A percentile compares a stretch with the other conserved stretches of the same genome.
These are phyloP conservation scores for Nephelium lappaceum DNA, from an alignment of 345 rosid species.

Conservation along the genomic window DNA sequence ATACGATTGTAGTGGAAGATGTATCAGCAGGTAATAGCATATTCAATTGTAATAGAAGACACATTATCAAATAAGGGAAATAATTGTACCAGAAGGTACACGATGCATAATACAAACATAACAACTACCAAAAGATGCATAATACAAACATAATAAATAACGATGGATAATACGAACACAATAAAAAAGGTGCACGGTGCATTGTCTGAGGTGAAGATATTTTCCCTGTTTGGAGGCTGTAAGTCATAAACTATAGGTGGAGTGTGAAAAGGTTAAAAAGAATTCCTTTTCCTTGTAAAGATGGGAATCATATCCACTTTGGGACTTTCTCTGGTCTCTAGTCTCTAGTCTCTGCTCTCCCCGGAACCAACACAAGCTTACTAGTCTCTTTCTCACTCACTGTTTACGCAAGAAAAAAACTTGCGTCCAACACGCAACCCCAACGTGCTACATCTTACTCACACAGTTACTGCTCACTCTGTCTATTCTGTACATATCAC, in stretches of 20 bases:
- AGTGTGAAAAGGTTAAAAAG: neutral
- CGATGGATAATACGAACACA: too few species aligned
- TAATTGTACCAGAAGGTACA: too few species aligned
- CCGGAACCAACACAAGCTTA: conserved; percentile 19
- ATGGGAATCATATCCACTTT: conserved; percentile 37
- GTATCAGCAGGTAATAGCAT: too few species aligned
- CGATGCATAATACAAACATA: too few species aligned
- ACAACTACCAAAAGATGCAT: too few species aligned
- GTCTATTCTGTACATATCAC: neutral
- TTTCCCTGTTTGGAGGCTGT: too few species aligned
- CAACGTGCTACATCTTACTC: conserved; percentile 30
- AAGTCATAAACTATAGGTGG: conserved; percentile 14
- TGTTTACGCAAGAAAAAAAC: conserved; percentile 21
- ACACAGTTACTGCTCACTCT: neutral
- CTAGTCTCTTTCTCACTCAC: neutral
- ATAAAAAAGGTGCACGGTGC: too few species aligned
- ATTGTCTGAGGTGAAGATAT: too few species aligned
- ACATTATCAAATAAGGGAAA: too few species aligned
- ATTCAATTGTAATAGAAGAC: too few species aligned
- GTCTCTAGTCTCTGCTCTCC: conserved; percentile 23
- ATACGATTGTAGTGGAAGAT: too few species aligned
- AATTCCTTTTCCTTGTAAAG: conserved; percentile 5
- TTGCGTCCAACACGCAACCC: conserved; percentile 50
- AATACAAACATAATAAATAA: too few species aligned
- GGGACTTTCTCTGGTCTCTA: conserved; percentile 17